A percentile compares a stretch with the other conserved stretches of the same genome.
Conservation (phyloP, 495 filamentous ascomycete genomes). For the Hapsidospora chrysogenum region DNA sequence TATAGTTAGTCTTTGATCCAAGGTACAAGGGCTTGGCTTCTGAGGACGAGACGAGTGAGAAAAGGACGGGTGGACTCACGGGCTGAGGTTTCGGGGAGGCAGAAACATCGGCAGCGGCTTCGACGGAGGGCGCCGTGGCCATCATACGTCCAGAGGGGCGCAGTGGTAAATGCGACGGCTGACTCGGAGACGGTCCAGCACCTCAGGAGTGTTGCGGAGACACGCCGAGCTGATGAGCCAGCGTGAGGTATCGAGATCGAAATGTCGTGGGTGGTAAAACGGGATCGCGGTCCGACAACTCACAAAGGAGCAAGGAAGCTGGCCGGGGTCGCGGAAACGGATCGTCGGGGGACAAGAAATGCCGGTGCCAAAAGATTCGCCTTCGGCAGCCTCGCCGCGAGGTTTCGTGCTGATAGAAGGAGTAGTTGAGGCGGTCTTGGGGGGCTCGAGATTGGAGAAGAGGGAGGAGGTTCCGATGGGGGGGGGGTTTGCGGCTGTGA, state of each 20-base stretch:
- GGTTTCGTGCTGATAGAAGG: conserved; percentile 1
- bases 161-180: too few species aligned
- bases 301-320: too few species aligned
- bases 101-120: conserved; percentile 33
- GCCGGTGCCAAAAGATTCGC: neutral
- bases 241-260: neutral
- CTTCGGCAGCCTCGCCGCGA: conserved; percentile 1
- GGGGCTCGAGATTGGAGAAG: neutral
- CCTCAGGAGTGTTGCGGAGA: too few species aligned
- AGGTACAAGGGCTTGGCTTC: neutral
- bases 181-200: too few species aligned
- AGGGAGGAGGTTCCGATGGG: too few species aligned
- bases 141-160: conserved; percentile 26
- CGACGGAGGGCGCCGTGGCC: conserved; percentile 37
- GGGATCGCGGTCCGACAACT: too few species aligned
- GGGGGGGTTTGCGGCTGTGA: too few species aligned
- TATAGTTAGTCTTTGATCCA: too few species aligned
- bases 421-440: neutral
- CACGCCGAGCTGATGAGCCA: too few species aligned
- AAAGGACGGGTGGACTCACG: conserved; percentile 19
- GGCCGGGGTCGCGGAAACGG: too few species aligned
- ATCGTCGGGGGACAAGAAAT: too few species aligned
- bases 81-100: conserved; percentile 26
- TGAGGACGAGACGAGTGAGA: neutral
- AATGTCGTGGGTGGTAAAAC: neutral